Evolutionary conservation across 2,329 filamentous ascomycete genomes (phyloP), one percentile per base, ranked within the genome.

Genomic region (Fusarium metavorans): DNA sequence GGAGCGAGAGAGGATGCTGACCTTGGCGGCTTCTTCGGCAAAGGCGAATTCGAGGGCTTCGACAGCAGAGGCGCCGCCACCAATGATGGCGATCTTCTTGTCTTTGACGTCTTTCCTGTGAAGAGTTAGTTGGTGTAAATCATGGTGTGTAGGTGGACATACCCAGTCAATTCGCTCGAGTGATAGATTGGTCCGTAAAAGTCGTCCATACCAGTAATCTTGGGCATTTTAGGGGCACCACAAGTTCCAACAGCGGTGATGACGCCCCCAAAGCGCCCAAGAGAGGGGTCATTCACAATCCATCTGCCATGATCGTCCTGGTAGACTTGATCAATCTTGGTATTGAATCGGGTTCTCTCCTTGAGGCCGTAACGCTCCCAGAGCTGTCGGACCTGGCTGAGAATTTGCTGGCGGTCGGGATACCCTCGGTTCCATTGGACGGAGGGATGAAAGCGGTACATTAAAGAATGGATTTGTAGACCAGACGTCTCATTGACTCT

Each of bases 371-470:
- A 97, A 4, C 88, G 87, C 75, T 94, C 88, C 94, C 94, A 97
- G 0, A 97, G 84, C 69, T 91, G 83, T 20, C 87, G 87, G 13
- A 97, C 91, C 79, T 95, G 92, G 27, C 88, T 87, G 50, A 95
- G 86, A 69, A 97, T 97, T 81, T 95, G 91, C 73, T 92, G 85
- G 59, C 93, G 91, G 70, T 92, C 88, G 0, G 95, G 95, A 78
- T 97, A 97, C n/a, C 93, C 93, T 34, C 87, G 85, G 37, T 89
- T 85, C 91, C 93, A 97, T 70, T 89, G 87, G 1, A 97, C 90
- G 0, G 92, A 93, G 0, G 95, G 95, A 75, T 96, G 93, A 81
- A 97, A 97, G 25, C 94, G 90, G 82, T 96, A 97, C 94, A 97
- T 97, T 67, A 95, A 82, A 23, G 92, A 94, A 81, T 97, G 94